These are phyloP conservation scores for Penicillium griseofulvum DNA, from an alignment of 2,329 filamentous ascomycete species.

Conservation along the genomic window DNA sequence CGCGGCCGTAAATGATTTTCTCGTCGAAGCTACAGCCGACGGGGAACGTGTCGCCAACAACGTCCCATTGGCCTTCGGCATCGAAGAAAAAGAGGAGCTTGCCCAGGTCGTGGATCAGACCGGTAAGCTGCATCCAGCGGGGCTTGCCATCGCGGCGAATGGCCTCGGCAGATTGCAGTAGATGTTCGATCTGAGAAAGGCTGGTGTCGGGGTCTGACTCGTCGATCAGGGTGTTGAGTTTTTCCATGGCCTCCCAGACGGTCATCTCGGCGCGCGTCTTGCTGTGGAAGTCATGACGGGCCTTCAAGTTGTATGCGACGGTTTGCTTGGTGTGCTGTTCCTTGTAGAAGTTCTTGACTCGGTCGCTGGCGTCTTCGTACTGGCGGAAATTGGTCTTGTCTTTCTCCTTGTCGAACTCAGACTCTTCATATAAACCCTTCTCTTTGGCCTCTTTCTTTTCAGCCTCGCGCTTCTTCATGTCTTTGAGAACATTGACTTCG, in stretches of 20 bases:
- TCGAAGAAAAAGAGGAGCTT: conserved; percentile 57
- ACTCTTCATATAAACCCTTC: conserved; percentile 50
- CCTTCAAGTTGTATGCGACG: conserved; percentile 73
- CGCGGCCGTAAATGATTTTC: conserved; percentile 76
- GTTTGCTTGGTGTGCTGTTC: conserved; percentile 63
- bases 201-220: conserved; percentile 87
- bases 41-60: conserved; percentile 65
- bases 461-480: conserved; percentile 52
- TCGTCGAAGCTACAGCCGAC: conserved; percentile 56
- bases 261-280: conserved; percentile 72
- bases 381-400: conserved; percentile 79
- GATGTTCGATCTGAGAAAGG: conserved; percentile 83
- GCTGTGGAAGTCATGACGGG: conserved; percentile 67
- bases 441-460: conserved; percentile 48
- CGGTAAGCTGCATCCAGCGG: conserved; percentile 50
- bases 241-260: conserved; percentile 89
- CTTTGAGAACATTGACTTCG: conserved; percentile 60
- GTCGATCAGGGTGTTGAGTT: conserved; percentile 85
- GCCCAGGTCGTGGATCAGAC: conserved; percentile 49
- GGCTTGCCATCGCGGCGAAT: conserved; percentile 70
- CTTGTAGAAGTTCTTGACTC: conserved; percentile 82
- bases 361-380: conserved; percentile 77
- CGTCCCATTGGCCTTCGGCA: conserved; percentile 88
- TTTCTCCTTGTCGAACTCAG: conserved; percentile 70
- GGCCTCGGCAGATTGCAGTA: conserved; percentile 84